These are phyloP conservation scores for Epichloe glyceriae DNA, from an alignment of 2,329 filamentous ascomycete genomes.

Conservation along the genomic window DNA sequence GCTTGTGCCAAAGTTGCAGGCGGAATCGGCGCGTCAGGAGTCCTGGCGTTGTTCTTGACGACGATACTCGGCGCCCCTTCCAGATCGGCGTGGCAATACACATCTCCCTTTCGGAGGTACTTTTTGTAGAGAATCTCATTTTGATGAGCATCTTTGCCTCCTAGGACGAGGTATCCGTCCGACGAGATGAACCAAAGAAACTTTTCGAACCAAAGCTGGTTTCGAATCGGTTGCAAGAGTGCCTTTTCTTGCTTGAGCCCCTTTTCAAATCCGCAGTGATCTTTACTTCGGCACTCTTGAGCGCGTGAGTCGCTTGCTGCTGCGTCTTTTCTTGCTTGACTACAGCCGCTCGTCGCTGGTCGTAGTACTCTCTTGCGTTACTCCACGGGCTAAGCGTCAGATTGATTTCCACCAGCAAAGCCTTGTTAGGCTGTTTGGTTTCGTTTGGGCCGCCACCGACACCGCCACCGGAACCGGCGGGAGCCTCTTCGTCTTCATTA, in stretches of 20 bases:
- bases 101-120: constrained; percentile 76
- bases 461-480: constrained; percentile 6
- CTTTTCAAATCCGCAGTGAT: constrained; percentile 77
- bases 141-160: constrained; percentile 77
- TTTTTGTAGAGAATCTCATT: constrained; percentile 84
- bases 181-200: constrained; percentile 92
- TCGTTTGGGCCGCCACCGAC: constrained; percentile 17
- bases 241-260: constrained; percentile 86
- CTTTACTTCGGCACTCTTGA: constrained; percentile 85
- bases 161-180: constrained; percentile 86
- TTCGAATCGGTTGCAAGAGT: constrained; percentile 67
- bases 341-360: constrained; percentile 71
- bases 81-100: constrained; percentile 85
- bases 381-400: constrained; percentile 71
- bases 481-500: constrained; percentile 18
- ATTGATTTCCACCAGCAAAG: constrained; percentile 69
- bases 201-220: constrained; percentile 92
- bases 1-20: constrained; percentile 87
- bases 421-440: constrained; percentile 34
- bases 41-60: constrained; percentile 74
- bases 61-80: constrained; percentile 74
- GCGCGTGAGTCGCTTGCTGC: constrained; percentile 64
- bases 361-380: constrained; percentile 86
- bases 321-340: constrained; percentile 80
- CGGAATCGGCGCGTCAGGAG: constrained; percentile 73